Base-by-base conservation (phyloP, 2,329 filamentous ascomycete genomes). In the Alternaria atra region DNA sequence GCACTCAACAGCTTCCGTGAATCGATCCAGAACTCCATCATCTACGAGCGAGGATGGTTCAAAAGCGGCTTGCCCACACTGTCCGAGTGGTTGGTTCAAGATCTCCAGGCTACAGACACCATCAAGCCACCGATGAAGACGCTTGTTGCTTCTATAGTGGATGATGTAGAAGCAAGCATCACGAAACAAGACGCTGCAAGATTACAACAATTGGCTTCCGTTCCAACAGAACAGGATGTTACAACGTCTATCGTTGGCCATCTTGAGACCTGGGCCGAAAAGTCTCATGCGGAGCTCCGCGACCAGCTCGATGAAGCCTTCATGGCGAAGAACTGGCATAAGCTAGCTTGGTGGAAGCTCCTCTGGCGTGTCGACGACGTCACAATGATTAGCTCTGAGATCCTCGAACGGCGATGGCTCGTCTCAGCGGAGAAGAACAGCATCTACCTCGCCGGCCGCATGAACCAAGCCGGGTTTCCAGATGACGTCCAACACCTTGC, bases 321-420 rank as follows among this genome's bases (percentile, higher is more conserved):
- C 69, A 83, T 86, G 0, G 89, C 91, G n/a, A 84, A 82, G 17
- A 84, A 89, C 39, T 97, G 94, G 94, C 86, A 88, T 27, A 90
- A 91, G 64, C 83, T 97, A 4, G 86, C 89, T 15, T 98, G 94
- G 94, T 97, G 93, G 91, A 97, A 97, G 77, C 85, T 98, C 0
- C 93, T 97, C 75, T 97, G 93, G 93, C 89, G 93, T 20, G 93
- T 95, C 25, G 94, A 98, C 74, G 94, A 97, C 71, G 92, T 97
- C 10, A 88, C 89, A 3, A 91, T 94, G 85, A 89, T 97, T 55
- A 89, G 91, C 3, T 87, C 89, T 1, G 91, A 95, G 68, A 90
- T 97, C 61, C 82, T 97, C 3, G 86, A 87, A 61, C 89, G 89
- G 65, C 85, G 87, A 6, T 98, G 96, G 82, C 85, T 99, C 4